Percentiles rank a stretch among this genome's conserved stretches.
These are phyloP conservation scores for Colletotrichum paranaense DNA, from an alignment of 2,329 filamentous ascomycete genomes.

Conservation along the genomic window DNA sequence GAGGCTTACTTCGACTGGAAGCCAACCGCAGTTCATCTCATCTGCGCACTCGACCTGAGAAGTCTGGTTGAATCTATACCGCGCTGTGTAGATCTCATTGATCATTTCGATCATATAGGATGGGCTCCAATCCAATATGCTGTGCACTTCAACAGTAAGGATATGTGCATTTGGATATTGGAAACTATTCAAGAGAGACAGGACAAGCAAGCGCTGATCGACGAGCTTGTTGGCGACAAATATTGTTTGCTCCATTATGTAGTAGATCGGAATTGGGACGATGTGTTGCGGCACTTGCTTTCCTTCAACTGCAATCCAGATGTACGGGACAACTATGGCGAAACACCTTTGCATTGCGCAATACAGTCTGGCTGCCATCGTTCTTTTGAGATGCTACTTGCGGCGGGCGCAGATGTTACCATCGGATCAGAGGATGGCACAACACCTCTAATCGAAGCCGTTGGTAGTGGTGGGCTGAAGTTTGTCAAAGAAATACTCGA, in stretches of 20 bases:
- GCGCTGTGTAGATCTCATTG: not conserved
- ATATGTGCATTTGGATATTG: not conserved
- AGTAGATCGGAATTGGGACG: not conserved
- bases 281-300: not conserved
- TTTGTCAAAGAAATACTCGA: not conserved
- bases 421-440: not conserved
- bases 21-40: not conserved
- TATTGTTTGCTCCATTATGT: not conserved
- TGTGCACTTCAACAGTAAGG: not conserved
- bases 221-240: not conserved
- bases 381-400: not conserved
- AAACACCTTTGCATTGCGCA: not conserved
- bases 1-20: not conserved
- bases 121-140: not conserved
- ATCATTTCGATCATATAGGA: not conserved
- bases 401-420: not conserved
- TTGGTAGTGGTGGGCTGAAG: not conserved
- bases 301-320: not conserved
- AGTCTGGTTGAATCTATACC: not conserved
- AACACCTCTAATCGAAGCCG: not conserved
- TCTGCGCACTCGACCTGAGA: not conserved
- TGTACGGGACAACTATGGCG: not conserved
- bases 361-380: not conserved
- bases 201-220: not conserved
- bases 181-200: not conserved